Base-by-base conservation (phyloP, 345 rosid genomes). In the Citrus hindsii region DNA sequence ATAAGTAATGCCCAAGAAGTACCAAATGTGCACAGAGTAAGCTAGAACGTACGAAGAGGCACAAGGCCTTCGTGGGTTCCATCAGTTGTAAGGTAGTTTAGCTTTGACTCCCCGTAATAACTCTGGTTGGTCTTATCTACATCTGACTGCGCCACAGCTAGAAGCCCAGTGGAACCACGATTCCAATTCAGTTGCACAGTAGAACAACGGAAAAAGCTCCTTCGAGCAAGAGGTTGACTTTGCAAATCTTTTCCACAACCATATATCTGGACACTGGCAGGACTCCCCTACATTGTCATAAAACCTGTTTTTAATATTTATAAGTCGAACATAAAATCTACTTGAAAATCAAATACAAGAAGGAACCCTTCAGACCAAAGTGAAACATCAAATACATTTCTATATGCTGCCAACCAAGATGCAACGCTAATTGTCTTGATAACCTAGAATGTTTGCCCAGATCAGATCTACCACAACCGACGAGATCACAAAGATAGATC, bases 111-210 rank as follows among this genome's bases (percentile, higher is more conserved):
- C 69, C 99, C 99, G 76, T 96, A 96, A 83, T 94, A 96, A 85
- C 97, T 96, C 79, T 94, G 90, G 80, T 96, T 96, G 77, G 99
- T 94, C 87, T 94, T 94, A 83, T 93, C 98, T 71, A 95, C 98
- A 90, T 95, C 98, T 71, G 98, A 83, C 79, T 91, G 98, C 72
- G 86, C 97, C 80, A 93, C 89, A 24, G 84, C 93, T 51, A 95
- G 79, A 82, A 95, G 93, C 79, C 99, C 99, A 59, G 92, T 93
- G 38, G 98, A 91, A 56, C 98, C 95, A 78, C 69, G 78, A 76
- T 93, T 93, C 98, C 98, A 95, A 72, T 78, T 85, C 83, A 95
- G 82, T 76, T 90, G 98, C 85, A 93, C 98, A 5, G 95, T 83
- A 59, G 95, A 91, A 81, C 98, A 93, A 64, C 95, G 82, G 84